Evolutionary conservation across 768 basidiomycete genomes (phyloP).

Genomic region (Termitomyces sp.): DNA sequence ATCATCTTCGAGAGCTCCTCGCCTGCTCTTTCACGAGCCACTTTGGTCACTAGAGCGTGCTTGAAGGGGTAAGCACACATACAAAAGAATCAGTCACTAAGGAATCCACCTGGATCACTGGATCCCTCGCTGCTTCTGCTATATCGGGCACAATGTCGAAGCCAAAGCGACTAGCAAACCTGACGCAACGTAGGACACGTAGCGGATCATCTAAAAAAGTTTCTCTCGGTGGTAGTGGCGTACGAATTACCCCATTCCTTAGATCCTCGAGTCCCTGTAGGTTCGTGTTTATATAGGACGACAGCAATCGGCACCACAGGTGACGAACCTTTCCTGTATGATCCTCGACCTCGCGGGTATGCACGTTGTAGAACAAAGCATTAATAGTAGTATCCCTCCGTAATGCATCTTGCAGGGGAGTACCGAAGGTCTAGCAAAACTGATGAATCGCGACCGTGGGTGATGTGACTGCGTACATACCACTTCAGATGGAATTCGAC

Average conservation of each 20-base stretch:
- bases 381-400: constrained; percentile 95
- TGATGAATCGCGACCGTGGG: not conserved
- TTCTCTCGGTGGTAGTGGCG: constrained; percentile 79
- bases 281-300: constrained; percentile 1
- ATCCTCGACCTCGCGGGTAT: constrained; percentile 82
- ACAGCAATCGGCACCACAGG: not conserved
- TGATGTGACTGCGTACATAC: constrained; percentile 38
- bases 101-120: constrained; percentile 51
- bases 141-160: constrained; percentile 73
- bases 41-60: constrained; percentile 71
- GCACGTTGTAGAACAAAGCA: constrained; percentile 92
- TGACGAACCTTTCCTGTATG: constrained; percentile 63
- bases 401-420: constrained; percentile 85
- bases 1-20: constrained; percentile 95
- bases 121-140: constrained; percentile 53
- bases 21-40: constrained; percentile 87
- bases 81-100: not conserved
- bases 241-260: constrained; percentile 71
- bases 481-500: constrained; percentile 84
- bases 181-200: constrained; percentile 82
- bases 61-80: constrained; percentile 18
- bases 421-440: constrained; percentile 71
- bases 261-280: constrained; percentile 81
- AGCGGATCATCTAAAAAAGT: constrained; percentile 95
- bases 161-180: constrained; percentile 90